Conservation (phyloP, 2,329 filamentous ascomycete species). For the Pseudogymnoascus sp. region DNA sequence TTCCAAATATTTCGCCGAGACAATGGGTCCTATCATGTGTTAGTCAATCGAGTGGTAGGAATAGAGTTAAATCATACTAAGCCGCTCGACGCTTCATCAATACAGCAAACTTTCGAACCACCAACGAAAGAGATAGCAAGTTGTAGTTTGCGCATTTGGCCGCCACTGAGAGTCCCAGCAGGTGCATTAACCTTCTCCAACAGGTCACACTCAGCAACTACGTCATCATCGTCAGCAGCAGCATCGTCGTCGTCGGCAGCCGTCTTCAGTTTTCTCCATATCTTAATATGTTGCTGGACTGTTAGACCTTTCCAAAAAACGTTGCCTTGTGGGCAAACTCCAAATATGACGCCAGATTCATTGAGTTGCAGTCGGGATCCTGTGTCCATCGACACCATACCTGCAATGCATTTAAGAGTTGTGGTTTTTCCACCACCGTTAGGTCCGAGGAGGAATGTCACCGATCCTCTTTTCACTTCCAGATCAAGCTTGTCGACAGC, state of each 20-base stretch:
- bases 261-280: constrained; percentile 54
- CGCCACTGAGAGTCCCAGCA: constrained; percentile 53
- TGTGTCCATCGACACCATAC: constrained; percentile 49
- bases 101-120: constrained; percentile 54
- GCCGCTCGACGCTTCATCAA: constrained; percentile 59
- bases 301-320: constrained; percentile 57
- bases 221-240: constrained; percentile 38
- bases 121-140: constrained; percentile 62
- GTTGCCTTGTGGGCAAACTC: constrained; percentile 25
- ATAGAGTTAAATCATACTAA: constrained; percentile 27
- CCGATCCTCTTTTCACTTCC: constrained; percentile 50
- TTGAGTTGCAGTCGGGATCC: constrained; percentile 34
- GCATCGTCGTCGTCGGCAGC: constrained; percentile 34
- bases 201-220: constrained; percentile 52
- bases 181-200: constrained; percentile 47
- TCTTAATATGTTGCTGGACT: constrained; percentile 53
- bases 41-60: constrained; percentile 3
- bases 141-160: constrained; percentile 60
- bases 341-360: constrained; percentile 22
- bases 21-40: constrained; percentile 41
- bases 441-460: constrained; percentile 56
- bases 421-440: constrained; percentile 61
- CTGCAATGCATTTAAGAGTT: constrained; percentile 56
- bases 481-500: constrained; percentile 52
- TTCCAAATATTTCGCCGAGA: constrained; percentile 62